These are phyloP conservation scores for Przewalskia tangutica DNA, from an alignment of 257 asterid genomes.

Conservation along the genomic window DNA sequence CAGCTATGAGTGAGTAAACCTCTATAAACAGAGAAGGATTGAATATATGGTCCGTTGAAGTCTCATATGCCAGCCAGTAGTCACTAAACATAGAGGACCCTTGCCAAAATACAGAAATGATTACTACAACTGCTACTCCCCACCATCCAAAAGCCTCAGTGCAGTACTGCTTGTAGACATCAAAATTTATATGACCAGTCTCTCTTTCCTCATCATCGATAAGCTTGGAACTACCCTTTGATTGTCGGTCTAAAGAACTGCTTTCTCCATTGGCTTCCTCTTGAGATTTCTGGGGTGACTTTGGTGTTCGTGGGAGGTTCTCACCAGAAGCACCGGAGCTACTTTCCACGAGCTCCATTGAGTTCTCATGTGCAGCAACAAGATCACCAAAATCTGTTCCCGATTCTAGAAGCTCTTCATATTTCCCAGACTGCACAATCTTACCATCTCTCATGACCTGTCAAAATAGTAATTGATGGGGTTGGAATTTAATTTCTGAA, in stretches of 20 bases:
- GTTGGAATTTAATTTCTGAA: neutral
- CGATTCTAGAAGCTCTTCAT: constrained; percentile 28
- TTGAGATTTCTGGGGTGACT: constrained; percentile 13
- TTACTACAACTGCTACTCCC: constrained; percentile 33
- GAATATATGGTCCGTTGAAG: constrained; percentile 27
- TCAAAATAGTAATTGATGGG: neutral
- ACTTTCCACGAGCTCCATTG: constrained; percentile 40
- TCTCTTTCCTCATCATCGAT: constrained; percentile 56
- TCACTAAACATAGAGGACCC: constrained; percentile 32
- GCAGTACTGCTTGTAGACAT: constrained; percentile 45
- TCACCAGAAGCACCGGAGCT: constrained; percentile 14
- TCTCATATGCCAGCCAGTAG: constrained; percentile 69
- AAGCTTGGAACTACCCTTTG: constrained; percentile 33
- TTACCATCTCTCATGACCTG: constrained; percentile 63
- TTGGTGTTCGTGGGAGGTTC: constrained; percentile 3
- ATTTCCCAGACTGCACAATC: constrained; percentile 61
- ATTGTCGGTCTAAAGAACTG: constrained; percentile 12
- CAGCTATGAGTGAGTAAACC: constrained; percentile 29
- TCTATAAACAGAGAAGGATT: constrained; percentile 30
- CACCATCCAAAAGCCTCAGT: constrained; percentile 60
- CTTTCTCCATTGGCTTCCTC: constrained; percentile 14
- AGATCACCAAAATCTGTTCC: constrained; percentile 45
- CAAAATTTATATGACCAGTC: constrained; percentile 36
- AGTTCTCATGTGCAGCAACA: constrained; percentile 60
- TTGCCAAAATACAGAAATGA: constrained; percentile 35